phyloP scores from a whole-genome alignment of 2,329 filamentous ascomycete genomes.

The Stachybotrys chartarum region DNA sequence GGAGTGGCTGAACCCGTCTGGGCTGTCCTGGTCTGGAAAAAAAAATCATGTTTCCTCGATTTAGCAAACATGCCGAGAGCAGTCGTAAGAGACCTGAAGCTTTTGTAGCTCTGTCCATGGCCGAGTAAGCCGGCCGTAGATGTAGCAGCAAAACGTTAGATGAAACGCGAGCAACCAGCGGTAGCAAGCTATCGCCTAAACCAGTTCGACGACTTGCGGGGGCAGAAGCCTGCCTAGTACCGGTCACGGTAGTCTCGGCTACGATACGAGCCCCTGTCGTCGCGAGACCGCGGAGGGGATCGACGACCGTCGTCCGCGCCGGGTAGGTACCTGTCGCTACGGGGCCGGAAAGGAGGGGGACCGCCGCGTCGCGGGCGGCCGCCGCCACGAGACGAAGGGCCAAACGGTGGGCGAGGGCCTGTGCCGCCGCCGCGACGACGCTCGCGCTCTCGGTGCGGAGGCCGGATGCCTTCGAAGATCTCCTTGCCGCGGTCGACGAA shows the following conservation, averaged over 20 bases:
- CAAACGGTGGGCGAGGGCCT: constrained; percentile 8
- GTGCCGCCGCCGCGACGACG: constrained; percentile 24
- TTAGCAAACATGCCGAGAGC: too few species aligned
- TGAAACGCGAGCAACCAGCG: too few species aligned
- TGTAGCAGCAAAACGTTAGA: too few species aligned
- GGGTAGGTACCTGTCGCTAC: constrained; percentile 27
- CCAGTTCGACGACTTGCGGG: not conserved
- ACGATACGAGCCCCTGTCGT: constrained; percentile 7
- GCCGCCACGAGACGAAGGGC: constrained; percentile 13
- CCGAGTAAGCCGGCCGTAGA: too few species aligned
- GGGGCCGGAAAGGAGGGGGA: constrained; percentile 11
- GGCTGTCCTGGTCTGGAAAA: too few species aligned
- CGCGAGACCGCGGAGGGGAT: constrained; percentile 9
- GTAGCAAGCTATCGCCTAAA: not conserved
- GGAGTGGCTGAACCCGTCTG: too few species aligned
- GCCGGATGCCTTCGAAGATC: constrained; percentile 57
- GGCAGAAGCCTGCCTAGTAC: constrained; percentile 3
- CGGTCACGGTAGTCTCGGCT: constrained; percentile 5
- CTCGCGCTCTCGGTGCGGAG: constrained; percentile 44
- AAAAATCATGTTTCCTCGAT: too few species aligned
- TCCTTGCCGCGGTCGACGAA: constrained; percentile 70
- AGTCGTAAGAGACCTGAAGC: too few species aligned
- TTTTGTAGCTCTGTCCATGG: too few species aligned
- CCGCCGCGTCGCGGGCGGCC: constrained; percentile 20
- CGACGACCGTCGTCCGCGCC: constrained; percentile 6